Percentiles rank a stretch among this genome's conserved stretches.
Evolutionary conservation across 768 basidiomycete genomes (phyloP).

Genomic region (Kondoa malvinella): DNA sequence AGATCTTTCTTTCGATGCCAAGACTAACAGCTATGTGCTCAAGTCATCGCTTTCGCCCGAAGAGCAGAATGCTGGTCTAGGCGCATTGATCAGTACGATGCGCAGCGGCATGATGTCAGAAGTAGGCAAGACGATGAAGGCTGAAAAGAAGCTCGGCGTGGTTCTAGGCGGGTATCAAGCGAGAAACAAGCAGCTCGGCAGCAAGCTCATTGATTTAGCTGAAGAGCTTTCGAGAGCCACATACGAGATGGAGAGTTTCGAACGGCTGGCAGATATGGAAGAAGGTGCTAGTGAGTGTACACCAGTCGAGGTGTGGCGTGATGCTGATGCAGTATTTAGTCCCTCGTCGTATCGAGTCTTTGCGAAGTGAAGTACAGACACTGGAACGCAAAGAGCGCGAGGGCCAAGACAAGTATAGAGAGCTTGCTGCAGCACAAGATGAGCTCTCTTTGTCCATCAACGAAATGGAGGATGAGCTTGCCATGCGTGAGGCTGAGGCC

Average conservation of each 20-base stretch:
- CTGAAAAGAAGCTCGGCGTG: slow-evolving; percentile 76
- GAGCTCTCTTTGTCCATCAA: slow-evolving; percentile 11
- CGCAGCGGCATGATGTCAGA: slow-evolving; percentile 62
- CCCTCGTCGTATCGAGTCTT: slow-evolving; percentile 55
- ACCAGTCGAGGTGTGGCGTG: background rate
- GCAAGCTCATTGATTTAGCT: slow-evolving; percentile 26
- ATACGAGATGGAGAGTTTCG: slow-evolving; percentile 50
- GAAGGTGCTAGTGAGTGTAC: slow-evolving; percentile 35
- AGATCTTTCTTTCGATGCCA: slow-evolving; percentile 42
- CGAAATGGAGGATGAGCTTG: slow-evolving; percentile 23
- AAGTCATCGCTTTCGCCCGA: slow-evolving; percentile 43
- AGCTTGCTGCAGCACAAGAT: slow-evolving; percentile 41
- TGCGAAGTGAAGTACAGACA: slow-evolving; percentile 71
- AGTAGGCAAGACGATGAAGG: slow-evolving; percentile 60
- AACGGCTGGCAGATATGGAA: slow-evolving; percentile 58
- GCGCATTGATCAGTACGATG: slow-evolving; percentile 43
- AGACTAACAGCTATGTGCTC: slow-evolving; percentile 50
- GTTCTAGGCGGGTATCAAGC: slow-evolving; percentile 80
- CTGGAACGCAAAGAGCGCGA: slow-evolving; percentile 58
- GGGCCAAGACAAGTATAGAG: slow-evolving; percentile 70
- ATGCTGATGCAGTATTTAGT: slow-evolving; percentile 31
- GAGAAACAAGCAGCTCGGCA: slow-evolving; percentile 46
- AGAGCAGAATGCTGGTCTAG: slow-evolving; percentile 49
- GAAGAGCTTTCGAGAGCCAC: slow-evolving; percentile 32
- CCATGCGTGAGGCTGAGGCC: slow-evolving; percentile 11